Evolutionary conservation across 1,284 basidiomycete species (phyloP).

Genomic region (Cerioporus squamosus): DNA sequence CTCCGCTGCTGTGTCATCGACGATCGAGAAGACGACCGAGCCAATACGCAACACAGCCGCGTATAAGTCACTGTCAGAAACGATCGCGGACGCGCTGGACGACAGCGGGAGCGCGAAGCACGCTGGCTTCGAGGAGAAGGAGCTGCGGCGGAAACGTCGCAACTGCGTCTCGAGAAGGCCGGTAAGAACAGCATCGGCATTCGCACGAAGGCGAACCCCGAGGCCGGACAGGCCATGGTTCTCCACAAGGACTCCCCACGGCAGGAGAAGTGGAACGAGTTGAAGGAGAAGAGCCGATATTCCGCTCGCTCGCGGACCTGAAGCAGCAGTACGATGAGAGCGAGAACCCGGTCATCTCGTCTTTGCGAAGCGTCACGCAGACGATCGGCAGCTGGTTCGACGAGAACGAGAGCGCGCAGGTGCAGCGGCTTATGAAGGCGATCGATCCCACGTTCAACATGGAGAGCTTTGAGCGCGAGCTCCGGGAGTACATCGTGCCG

Average conservation of each 20-base stretch:
- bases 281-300: constrained; percentile 78
- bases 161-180: constrained; percentile 80
- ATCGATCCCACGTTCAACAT: constrained; percentile 89
- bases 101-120: constrained; percentile 92
- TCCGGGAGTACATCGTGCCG: constrained; percentile 97
- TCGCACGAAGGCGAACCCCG: constrained; percentile 71
- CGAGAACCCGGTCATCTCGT: constrained; percentile 88
- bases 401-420: constrained; percentile 97
- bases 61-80: constrained; percentile 91
- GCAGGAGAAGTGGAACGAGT: constrained; percentile 75
- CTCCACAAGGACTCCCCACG: constrained; percentile 81
- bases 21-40: constrained; percentile 84
- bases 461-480: constrained; percentile 87
- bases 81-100: constrained; percentile 91
- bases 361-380: constrained; percentile 82
- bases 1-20: constrained; percentile 77
- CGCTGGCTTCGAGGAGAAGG: constrained; percentile 94
- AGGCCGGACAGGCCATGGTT: constrained; percentile 88
- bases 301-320: constrained; percentile 64
- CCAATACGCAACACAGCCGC: constrained; percentile 95
- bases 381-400: constrained; percentile 92
- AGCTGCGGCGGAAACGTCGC: constrained; percentile 76
- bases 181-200: constrained; percentile 63
- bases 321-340: constrained; percentile 88
- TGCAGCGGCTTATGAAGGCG: constrained; percentile 84